Evolutionary conservation across 2,329 filamentous ascomycete species (phyloP).

Genomic region (Fusarium nurragi): DNA sequence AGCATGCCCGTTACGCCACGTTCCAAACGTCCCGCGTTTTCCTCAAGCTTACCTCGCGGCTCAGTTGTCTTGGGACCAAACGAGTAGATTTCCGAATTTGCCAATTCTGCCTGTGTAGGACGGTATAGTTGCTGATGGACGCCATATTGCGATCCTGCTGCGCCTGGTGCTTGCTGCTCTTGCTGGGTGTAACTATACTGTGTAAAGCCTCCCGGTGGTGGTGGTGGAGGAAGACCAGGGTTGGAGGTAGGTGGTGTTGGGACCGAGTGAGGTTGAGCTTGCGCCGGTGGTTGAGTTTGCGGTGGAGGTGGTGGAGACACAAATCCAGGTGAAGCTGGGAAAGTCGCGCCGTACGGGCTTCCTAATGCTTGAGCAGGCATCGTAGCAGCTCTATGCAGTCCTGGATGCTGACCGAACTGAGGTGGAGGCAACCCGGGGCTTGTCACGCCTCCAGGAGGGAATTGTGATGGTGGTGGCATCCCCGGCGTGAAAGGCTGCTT

Average conservation of each 20-base stretch:
- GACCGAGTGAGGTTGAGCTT: constrained; percentile 43
- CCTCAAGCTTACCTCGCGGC: constrained; percentile 65
- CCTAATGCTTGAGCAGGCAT: constrained; percentile 58
- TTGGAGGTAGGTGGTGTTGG: constrained; percentile 49
- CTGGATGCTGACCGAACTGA: constrained; percentile 58
- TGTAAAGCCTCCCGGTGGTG: constrained; percentile 65
- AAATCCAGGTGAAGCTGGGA: constrained; percentile 57
- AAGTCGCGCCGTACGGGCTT: constrained; percentile 58
- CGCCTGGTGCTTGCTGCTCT: constrained; percentile 32
- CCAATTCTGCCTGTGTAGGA: constrained; percentile 70
- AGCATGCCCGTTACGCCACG: constrained; percentile 76
- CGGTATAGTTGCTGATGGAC: constrained; percentile 76
- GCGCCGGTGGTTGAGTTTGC: constrained; percentile 47
- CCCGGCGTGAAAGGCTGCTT: constrained; percentile 63
- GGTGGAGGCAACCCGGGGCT: constrained; percentile 55
- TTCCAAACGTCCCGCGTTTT: constrained; percentile 72
- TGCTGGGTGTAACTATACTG: constrained; percentile 59
- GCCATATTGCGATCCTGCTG: constrained; percentile 57
- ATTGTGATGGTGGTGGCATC: constrained; percentile 58
- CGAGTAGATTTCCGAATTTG: constrained; percentile 46
- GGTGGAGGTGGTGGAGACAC: constrained; percentile 47
- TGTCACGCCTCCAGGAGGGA: constrained; percentile 55
- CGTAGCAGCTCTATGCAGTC: constrained; percentile 59
- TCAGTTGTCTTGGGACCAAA: constrained; percentile 57
- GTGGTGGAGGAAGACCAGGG: constrained; percentile 53